Percentiles rank a stretch among this genome's conserved stretches.
Conservation (phyloP, 306 rosid genomes). For the Cucumis melo region DNA sequence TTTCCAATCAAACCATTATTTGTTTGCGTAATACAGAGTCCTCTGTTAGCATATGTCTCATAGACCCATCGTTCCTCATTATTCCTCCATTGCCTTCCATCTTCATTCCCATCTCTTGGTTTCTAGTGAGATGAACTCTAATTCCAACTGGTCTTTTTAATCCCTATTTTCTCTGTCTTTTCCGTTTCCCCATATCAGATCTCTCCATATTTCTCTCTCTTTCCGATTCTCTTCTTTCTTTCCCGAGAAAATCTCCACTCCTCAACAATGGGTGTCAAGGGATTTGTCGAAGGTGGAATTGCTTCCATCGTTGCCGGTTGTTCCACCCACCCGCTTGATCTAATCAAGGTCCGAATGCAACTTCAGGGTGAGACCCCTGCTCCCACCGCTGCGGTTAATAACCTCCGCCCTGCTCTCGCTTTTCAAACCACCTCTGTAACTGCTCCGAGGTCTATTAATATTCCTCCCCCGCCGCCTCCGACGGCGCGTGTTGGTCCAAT, state of each 20-base stretch:
- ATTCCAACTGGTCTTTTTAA: constrained; percentile 34
- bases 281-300: constrained; percentile 7
- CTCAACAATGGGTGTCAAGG: constrained; percentile 5
- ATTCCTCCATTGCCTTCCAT: constrained; percentile 32
- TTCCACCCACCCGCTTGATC: constrained; percentile 3
- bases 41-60: constrained; percentile 30
- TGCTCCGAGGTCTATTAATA: neutral
- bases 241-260: neutral
- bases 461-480: neutral
- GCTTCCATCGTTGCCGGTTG: neutral
- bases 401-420: neutral
- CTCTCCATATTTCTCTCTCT: neutral
- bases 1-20: neutral
- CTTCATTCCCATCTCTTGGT: constrained; percentile 82
- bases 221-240: neutral
- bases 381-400: neutral
- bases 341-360: constrained; percentile 1
- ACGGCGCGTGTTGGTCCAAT: neutral
- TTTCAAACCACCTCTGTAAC: neutral
- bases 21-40: neutral
- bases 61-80: constrained; percentile 28
- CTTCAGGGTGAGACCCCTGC: neutral
- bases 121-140: constrained; percentile 72
- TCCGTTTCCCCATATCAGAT: neutral
- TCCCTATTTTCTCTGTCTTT: no score